A percentile compares a stretch with the other conserved stretches of the same genome.
These are phyloP conservation scores for Ramichloridium luteum DNA, from an alignment of 2,329 filamentous ascomycete genomes.

Conservation along the genomic window DNA sequence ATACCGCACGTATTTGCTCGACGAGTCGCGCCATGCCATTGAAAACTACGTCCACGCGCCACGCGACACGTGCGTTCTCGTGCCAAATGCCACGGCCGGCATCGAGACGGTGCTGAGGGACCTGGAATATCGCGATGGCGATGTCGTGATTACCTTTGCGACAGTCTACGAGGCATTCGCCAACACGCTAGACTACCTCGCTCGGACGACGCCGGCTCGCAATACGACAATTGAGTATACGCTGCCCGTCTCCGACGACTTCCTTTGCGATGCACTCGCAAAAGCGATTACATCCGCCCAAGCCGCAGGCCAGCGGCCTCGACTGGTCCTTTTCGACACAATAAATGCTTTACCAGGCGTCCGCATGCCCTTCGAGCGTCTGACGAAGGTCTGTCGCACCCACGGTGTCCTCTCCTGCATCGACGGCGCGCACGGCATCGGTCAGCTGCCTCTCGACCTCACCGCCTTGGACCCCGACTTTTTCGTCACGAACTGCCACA, in stretches of 20 bases:
- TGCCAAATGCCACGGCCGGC: conserved; percentile 67
- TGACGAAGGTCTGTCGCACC: conserved; percentile 52
- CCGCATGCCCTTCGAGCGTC: conserved; percentile 60
- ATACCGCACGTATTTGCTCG: conserved; percentile 47
- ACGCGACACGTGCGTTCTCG: conserved; percentile 56
- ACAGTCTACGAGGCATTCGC: conserved; percentile 68
- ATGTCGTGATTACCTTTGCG: conserved; percentile 66
- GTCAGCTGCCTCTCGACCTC: conserved; percentile 63
- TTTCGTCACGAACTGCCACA: conserved; percentile 76
- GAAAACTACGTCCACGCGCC: conserved; percentile 55
- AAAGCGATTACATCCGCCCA: conserved; percentile 42
- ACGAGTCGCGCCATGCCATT: conserved; percentile 51
- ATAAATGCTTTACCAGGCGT: conserved; percentile 68
- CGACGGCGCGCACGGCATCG: conserved; percentile 75
- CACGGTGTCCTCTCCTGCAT: conserved; percentile 59
- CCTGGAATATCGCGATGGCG: conserved; percentile 53
- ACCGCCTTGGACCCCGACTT: conserved; percentile 62
- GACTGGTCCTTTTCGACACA: conserved; percentile 65
- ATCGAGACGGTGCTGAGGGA: conserved; percentile 68
- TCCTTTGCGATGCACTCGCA: conserved; percentile 50
- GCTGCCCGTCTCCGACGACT: conserved; percentile 59
- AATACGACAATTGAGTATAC: conserved; percentile 44
- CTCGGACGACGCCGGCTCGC: conserved; percentile 47
- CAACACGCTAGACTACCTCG: conserved; percentile 57
- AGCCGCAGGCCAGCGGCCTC: conserved; percentile 47